phyloP scores from a whole-genome alignment of 2,329 filamentous ascomycete species.

The Cercospora zeae-maydis region DNA sequence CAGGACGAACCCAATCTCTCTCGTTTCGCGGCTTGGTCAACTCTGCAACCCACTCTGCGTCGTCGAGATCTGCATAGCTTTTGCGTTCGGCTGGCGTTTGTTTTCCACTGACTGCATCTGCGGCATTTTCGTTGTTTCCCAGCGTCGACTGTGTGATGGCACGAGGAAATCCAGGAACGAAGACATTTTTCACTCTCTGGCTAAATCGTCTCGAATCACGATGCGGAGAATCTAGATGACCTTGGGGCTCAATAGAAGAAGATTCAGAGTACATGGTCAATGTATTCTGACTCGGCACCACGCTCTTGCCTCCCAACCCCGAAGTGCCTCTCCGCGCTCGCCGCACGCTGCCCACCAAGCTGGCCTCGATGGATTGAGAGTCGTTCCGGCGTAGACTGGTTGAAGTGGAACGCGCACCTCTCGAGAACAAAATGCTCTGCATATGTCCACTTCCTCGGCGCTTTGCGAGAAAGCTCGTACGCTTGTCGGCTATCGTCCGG shows the following conservation, averaged over 20 bases:
- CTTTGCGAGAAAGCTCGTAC: slow-evolving; percentile 43
- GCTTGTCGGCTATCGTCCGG: slow-evolving; percentile 40
- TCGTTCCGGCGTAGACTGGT: slow-evolving; percentile 18
- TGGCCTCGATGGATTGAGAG: slow-evolving; percentile 21
- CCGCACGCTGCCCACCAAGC: slow-evolving; percentile 22
- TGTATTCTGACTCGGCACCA: slow-evolving; percentile 29
- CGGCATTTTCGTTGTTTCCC: slow-evolving; percentile 22
- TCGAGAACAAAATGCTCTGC: slow-evolving; percentile 41
- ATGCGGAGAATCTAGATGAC: slow-evolving; percentile 16
- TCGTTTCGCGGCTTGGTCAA: slow-evolving; percentile 32
- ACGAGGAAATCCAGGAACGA: slow-evolving; percentile 32
- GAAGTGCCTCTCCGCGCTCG: slow-evolving; percentile 21
- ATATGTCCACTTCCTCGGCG: slow-evolving; percentile 37
- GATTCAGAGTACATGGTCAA: slow-evolving; percentile 33
- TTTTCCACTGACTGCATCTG: neutral
- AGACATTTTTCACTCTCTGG: slow-evolving; percentile 27
- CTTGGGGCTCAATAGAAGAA: slow-evolving; percentile 33
- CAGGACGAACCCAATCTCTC: slow-evolving; percentile 33
- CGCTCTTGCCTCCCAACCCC: slow-evolving; percentile 32
- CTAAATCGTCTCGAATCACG: slow-evolving; percentile 29
- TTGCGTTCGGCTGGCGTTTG: neutral
- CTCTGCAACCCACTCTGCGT: slow-evolving; percentile 24
- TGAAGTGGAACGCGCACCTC: slow-evolving; percentile 28
- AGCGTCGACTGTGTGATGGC: slow-evolving; percentile 28
- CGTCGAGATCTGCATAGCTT: neutral